phyloP scores from a whole-genome alignment of 768 basidiomycete genomes.

The Hydnum rufescens region DNA sequence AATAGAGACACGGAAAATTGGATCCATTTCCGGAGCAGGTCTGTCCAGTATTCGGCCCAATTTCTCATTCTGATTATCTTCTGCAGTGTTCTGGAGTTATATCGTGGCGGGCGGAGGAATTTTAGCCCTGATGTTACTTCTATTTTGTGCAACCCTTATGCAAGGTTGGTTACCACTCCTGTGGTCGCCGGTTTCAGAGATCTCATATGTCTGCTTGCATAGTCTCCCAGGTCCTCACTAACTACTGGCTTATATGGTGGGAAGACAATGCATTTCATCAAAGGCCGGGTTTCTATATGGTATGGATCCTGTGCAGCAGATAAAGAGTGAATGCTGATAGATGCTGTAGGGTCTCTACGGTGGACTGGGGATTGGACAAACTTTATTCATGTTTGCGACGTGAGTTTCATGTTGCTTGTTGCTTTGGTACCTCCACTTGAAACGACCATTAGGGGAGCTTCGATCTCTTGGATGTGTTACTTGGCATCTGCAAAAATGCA shows the following conservation, averaged over 20 bases:
- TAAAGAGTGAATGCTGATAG: background rate
- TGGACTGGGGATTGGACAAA: constrained; percentile 36
- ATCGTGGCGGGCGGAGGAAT: constrained; percentile 33
- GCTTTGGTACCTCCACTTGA: background rate
- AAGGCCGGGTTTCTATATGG: constrained; percentile 41
- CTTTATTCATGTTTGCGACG: constrained; percentile 37
- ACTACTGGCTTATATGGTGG: constrained; percentile 58
- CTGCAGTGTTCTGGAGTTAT: constrained; percentile 42
- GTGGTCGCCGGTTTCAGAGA: background rate
- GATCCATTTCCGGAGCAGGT: constrained; percentile 35
- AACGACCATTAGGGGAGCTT: background rate
- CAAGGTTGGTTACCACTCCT: constrained; percentile 21
- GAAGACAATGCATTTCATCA: constrained; percentile 32
- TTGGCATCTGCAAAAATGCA: constrained; percentile 43
- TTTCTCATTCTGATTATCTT: background rate
- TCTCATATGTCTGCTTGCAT: constrained; percentile 7
- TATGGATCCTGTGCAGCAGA: background rate
- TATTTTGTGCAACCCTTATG: constrained; percentile 34
- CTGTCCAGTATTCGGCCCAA: constrained; percentile 4
- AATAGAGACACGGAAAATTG: constrained; percentile 44
- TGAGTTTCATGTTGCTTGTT: constrained; percentile 16
- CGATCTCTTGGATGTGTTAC: background rate
- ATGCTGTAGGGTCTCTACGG: constrained; percentile 28
- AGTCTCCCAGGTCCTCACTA: constrained; percentile 31
- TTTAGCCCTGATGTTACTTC: constrained; percentile 30